phyloP scores from a whole-genome alignment of 2,329 filamentous ascomycete species.

The Phialophora tarda region DNA sequence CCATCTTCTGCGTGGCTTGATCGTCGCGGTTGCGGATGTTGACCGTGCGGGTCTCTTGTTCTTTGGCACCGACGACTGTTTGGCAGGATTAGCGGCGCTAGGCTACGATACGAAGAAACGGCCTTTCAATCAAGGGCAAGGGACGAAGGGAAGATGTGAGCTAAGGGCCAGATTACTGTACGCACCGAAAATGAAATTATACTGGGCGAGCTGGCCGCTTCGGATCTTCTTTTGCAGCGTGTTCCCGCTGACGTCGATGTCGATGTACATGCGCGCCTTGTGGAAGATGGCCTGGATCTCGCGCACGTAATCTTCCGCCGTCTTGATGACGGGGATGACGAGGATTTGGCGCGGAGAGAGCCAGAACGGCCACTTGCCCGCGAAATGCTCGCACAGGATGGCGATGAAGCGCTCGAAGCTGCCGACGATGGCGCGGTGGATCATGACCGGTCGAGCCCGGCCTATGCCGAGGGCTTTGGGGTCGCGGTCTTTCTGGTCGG shows the following conservation, averaged over 20 bases:
- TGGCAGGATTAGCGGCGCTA: background rate
- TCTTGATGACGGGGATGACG: conserved; percentile 58
- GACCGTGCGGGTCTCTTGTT: conserved; percentile 63
- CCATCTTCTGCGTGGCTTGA: conserved; percentile 65
- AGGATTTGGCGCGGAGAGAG: conserved; percentile 58
- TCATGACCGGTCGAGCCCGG: conserved; percentile 58
- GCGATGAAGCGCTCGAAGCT: conserved; percentile 59
- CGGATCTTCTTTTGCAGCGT: conserved; percentile 60
- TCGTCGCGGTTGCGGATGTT: conserved; percentile 71
- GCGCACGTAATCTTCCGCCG: conserved; percentile 55
- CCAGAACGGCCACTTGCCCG: conserved; percentile 61
- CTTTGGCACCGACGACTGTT: conserved; percentile 66
- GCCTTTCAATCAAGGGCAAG: background rate
- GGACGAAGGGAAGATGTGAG: background rate
- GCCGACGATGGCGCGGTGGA: conserved; percentile 58
- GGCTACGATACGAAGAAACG: background rate
- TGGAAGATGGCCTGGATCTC: conserved; percentile 54
- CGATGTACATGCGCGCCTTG: conserved; percentile 54
- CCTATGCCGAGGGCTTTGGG: conserved; percentile 46
- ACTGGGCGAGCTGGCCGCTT: conserved; percentile 55
- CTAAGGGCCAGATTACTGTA: conserved; percentile 19
- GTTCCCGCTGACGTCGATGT: conserved; percentile 56
- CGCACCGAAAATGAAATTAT: conserved; percentile 59
- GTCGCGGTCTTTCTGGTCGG: conserved; percentile 40
- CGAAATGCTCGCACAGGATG: conserved; percentile 58